These are phyloP conservation scores for Adenanthera pavonina DNA, from an alignment of 306 rosid species.

Conservation along the genomic window DNA sequence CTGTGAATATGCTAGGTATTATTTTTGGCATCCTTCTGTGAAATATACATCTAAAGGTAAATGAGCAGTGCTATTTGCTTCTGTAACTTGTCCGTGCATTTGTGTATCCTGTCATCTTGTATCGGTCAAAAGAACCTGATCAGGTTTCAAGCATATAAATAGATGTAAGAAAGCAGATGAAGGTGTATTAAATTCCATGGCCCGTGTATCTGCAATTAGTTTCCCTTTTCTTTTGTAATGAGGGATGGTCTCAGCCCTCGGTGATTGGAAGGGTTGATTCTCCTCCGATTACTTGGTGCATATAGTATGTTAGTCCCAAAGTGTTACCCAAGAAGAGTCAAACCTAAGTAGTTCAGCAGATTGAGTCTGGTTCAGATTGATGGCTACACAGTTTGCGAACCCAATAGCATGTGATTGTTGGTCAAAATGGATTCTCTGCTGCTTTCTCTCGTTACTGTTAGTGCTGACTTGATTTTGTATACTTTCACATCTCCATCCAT, in stretches of 20 bases:
- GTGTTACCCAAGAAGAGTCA: not conserved
- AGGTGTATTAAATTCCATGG: not conserved
- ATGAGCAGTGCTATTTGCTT: not conserved
- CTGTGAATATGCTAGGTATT: slow-evolving; percentile 22
- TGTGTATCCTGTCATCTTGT: not conserved
- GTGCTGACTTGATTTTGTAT: not conserved
- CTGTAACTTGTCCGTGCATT: not conserved
- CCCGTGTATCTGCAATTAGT: not conserved
- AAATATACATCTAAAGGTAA: slow-evolving; percentile 10
- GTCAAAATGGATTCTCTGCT: not conserved
- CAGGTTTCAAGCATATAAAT: not conserved
- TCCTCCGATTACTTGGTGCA: not conserved
- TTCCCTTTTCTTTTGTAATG: not conserved
- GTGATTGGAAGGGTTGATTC: not conserved
- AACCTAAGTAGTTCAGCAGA: not conserved
- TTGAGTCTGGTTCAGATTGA: not conserved
- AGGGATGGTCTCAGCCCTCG: not conserved
- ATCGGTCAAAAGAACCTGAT: not conserved
- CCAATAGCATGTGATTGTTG: not conserved
- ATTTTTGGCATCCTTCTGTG: not conserved
- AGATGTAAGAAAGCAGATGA: not conserved
- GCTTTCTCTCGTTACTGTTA: not conserved
- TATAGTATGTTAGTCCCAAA: not conserved
- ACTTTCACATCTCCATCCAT: not conserved
- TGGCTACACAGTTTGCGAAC: not conserved